Base-by-base conservation (phyloP, 306 rosid genomes). In the Begonia peltatifolia region DNA sequence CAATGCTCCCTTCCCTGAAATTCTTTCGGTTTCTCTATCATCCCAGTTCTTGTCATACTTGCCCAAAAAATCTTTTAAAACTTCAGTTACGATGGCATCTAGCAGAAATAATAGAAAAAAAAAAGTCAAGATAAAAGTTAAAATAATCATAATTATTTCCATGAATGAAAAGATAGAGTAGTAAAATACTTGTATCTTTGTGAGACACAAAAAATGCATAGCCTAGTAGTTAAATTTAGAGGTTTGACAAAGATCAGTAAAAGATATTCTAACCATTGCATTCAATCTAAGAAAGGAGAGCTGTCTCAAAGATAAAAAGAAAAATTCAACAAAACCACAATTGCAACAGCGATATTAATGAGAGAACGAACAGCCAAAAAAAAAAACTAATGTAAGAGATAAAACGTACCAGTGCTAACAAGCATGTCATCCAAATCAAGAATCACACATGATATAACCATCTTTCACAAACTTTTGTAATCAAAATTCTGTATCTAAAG, bases 371-470 rank as follows among this genome's bases (percentile, higher is more conserved):
- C 43, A 17, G 12, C 38, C 9, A 8, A 36, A 0, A 13, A 47
- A 58, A 6, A 10, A 53, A 62, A 35, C 12, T 23, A 25, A 41
- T 22, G 23, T 4, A n/a, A 50, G 14, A 55, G 43, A 14, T 17
- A 50, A 9, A 52, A 9, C 50, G 50, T 22, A 82, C 97, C 97
- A 66, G 94, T 85, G 63, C 80, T 70, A 35, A 90, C 69, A 25
- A 90, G 78, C 0, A 94, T 85, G 61, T 95, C 97, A 69, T 90
- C 95, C 77, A 90, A 76, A 77, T 83, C 97, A 73, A 90, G 75
- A 54, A 90, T 65, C 55, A 90, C 87, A 41, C 87, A 79, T 7
- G 78, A 74, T 14, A 73, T 46, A 55, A 66, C 59, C 63, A 68
- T 83, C 67, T 60, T 76, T 36, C 38, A 30, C 38, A 5, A 30